Base-by-base conservation (phyloP, 192 early-diverging fungal genomes). In the Mortierella antarctica region DNA sequence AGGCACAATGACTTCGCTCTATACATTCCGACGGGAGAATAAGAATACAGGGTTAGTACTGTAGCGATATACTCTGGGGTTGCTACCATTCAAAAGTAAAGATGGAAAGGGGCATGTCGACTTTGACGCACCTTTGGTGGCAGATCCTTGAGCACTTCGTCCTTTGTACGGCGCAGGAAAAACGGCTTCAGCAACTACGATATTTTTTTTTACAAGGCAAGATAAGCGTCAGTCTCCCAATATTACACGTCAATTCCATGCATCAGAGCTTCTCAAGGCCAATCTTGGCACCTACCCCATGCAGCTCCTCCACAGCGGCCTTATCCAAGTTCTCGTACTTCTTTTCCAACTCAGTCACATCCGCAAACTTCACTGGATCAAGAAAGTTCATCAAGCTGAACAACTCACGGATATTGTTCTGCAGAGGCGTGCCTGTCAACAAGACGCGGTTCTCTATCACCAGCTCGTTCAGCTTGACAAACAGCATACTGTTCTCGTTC, bases 311-410 rank as follows among this genome's bases (percentile, higher is more conserved):
- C n/a, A 95, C 78, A 47, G 79, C 78, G 5, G 86, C 84, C 14
- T 84, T 81, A 31, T 83, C 80, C 44, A 92, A 64, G 57, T 87
- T 77, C 18, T 76, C 80, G 61, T 91, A 92, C 58, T 87, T 83
- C 56, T 87, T 81, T 18, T 83, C 84, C n/a, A 89, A 56, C 47
- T 83, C 81, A 31, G 91, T 83, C 10, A 89, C 83, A 57, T 93
- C 86, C 11, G 74, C 18, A 60, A 91, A 95, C 64, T 85, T 79
- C 18, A 67, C 69, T 6, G 89, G 90, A 67, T 93, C 90, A 65
- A 95, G 70, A 69, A 95, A 93, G 67, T 88, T 73, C 86, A 93
- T 78, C 47, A 95, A 81, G 71, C 90, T 92, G 77, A 93, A 90
- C 71, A 95, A 46, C 58, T 95, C 93, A 5, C 86, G 75, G 52